Conservation (phyloP, 2,329 filamentous ascomycete genomes). For the Fusarium guadeloupense region DNA sequence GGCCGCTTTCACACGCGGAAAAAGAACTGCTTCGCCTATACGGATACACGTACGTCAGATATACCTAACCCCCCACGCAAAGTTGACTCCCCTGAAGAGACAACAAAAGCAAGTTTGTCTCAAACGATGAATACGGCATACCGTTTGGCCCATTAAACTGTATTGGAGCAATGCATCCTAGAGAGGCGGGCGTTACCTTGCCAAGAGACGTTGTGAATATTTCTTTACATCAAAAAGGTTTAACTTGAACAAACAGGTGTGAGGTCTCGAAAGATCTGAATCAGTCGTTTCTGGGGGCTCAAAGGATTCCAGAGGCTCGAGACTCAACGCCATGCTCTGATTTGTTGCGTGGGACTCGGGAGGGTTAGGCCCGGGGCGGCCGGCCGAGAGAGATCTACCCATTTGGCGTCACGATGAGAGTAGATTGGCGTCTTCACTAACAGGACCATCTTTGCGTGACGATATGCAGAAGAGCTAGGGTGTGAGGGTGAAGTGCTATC, state of each 20-base stretch:
- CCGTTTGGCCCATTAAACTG: conserved; percentile 6
- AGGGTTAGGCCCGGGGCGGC: conserved; percentile 11
- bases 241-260: neutral
- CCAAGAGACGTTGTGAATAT: neutral
- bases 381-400: conserved; percentile 22
- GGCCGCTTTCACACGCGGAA: conserved; percentile 20
- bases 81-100: conserved; percentile 27
- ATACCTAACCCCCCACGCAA: conserved; percentile 8
- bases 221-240: conserved; percentile 9
- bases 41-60: neutral
- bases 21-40: conserved; percentile 7
- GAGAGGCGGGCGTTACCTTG: conserved; percentile 4
- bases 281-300: neutral
- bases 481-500: neutral
- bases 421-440: conserved; percentile 7
- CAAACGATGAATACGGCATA: conserved; percentile 25
- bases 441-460: conserved; percentile 7
- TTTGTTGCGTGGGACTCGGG: conserved; percentile 2
- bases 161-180: neutral
- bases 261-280: neutral
- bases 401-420: conserved; percentile 15
- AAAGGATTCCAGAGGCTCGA: conserved; percentile 7
- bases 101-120: conserved; percentile 34
- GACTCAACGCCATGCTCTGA: conserved; percentile 30
- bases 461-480: neutral